Percentiles rank a stretch among this genome's conserved stretches.
Evolutionary conservation across 129 eudicot genomes (phyloP).

Genomic region (Artemisia tridentata): DNA sequence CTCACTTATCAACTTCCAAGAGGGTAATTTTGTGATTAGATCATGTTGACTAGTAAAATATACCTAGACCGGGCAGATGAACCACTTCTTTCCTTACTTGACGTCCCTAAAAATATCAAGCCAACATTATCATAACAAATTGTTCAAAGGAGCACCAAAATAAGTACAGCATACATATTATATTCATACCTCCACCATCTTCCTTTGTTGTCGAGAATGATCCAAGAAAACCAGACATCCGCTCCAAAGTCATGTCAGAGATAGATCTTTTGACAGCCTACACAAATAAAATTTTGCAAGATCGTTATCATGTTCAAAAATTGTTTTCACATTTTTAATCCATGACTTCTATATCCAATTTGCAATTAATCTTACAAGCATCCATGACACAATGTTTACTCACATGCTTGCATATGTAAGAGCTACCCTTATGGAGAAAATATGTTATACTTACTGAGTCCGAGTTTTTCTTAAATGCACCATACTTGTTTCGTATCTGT

Average conservation of each 20-base stretch:
- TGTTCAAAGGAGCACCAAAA: constrained; percentile 10
- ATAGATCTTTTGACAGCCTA: constrained; percentile 61
- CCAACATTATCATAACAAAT: constrained; percentile 8
- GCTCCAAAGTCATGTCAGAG: constrained; percentile 67
- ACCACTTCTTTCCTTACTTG: constrained; percentile 49
- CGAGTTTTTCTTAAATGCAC: constrained; percentile 41
- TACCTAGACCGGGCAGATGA: constrained; percentile 53
- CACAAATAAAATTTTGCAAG: constrained; percentile 23
- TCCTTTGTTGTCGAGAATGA: constrained; percentile 69
- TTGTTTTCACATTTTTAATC: background rate
- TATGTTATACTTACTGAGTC: constrained; percentile 57
- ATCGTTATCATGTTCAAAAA: constrained; percentile 9
- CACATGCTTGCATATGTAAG: background rate
- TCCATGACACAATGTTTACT: background rate
- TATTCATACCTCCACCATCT: constrained; percentile 47
- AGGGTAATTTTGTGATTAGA: background rate
- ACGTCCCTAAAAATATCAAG: constrained; percentile 43
- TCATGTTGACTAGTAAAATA: background rate
- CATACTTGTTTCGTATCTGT: constrained; percentile 94
- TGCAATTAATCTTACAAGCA: no score
- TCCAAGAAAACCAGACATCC: constrained; percentile 67
- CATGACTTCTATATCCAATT: no score
- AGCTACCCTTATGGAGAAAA: constrained; percentile 3
- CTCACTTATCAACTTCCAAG: constrained; percentile 7
- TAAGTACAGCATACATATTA: background rate